A percentile compares a stretch with the other conserved stretches of the same genome.
Conservation (phyloP, 495 filamentous ascomycete species). For the Trichocladium antarcticum region DNA sequence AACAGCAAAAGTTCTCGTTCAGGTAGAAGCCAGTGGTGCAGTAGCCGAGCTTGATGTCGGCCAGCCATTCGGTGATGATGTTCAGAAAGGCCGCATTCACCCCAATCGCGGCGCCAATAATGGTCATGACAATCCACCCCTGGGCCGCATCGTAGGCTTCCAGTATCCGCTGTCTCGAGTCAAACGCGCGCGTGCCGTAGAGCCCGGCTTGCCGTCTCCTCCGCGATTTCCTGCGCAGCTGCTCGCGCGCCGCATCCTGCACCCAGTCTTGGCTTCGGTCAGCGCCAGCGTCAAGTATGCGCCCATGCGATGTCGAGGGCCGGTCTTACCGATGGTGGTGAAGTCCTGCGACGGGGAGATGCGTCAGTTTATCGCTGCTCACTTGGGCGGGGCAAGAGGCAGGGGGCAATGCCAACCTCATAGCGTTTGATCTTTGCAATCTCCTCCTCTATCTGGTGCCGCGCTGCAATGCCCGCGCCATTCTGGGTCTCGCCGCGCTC, state of each 20-base stretch:
- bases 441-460: constrained; percentile 75
- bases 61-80: constrained; percentile 93
- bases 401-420: constrained; percentile 43
- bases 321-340: constrained; percentile 68
- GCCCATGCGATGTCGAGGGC: not conserved
- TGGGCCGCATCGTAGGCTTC: constrained; percentile 94
- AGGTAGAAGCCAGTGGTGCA: constrained; percentile 94
- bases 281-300: constrained; percentile 1
- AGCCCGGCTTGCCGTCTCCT: constrained; percentile 63
- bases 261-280: constrained; percentile 63
- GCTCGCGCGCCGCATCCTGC: constrained; percentile 88
- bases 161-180: constrained; percentile 72
- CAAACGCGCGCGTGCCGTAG: constrained; percentile 59
- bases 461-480: constrained; percentile 31
- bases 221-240: constrained; percentile 64
- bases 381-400: not conserved
- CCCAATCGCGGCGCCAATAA: constrained; percentile 87
- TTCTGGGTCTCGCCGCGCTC: constrained; percentile 45
- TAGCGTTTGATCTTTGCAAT: constrained; percentile 97
- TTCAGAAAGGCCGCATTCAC: constrained; percentile 88
- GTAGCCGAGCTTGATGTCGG: constrained; percentile 88
- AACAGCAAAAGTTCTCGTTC: constrained; percentile 97
- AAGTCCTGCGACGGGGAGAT: constrained; percentile 44
- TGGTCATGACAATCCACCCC: constrained; percentile 93
- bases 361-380: constrained; percentile 2